Base-by-base conservation (phyloP, 148 eudicot species). In the Cornus kousa region DNA sequence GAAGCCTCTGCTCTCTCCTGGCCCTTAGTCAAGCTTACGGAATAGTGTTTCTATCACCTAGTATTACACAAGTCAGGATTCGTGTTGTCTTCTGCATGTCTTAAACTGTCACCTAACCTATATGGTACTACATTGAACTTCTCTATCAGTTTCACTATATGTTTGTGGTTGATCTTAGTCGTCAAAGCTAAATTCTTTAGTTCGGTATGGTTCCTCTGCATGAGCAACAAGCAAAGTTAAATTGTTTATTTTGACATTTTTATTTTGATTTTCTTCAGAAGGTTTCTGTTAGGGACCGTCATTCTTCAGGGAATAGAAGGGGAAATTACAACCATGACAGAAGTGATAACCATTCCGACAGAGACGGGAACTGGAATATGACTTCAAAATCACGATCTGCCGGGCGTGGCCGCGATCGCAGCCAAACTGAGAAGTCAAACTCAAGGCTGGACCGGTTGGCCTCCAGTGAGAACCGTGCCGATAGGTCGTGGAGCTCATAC, bases 281-380 rank as follows among this genome's bases (percentile, higher is more conserved):
- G 89, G 88, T 86, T 81, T 77, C 90, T 24, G 79, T n/a, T 62
- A 85, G 90, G 85, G 97, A 90, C 22, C 87, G 95, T 10, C 85
- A 94, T 80, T 80, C 95, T 53, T 85, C 94, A 59, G 91, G 91
- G 65, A 71, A 85, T 7, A 86, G 97, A 81, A 93, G 96, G 81
- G 92, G 89, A 66, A 90, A 79, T 39, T 85, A 86, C 80, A 87
- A 84, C 80, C 79, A 86, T 80, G 95, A 95, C 50, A 85, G 94
- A 83, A 90, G 79, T 80, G 97, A 91, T 48, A 85, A 76, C 70
- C 93, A 86, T 73, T 81, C 83, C 67, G 98, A 91, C 67, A 89
- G 89, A 84, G 98, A 95, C 69, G 90, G 92, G 37, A 93, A 84
- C 80, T 91, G 98, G 98, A 89, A 87, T 74, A 17, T 69, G 20